phyloP scores from a whole-genome alignment of 495 filamentous ascomycete species.

The Xylaria longipes region DNA sequence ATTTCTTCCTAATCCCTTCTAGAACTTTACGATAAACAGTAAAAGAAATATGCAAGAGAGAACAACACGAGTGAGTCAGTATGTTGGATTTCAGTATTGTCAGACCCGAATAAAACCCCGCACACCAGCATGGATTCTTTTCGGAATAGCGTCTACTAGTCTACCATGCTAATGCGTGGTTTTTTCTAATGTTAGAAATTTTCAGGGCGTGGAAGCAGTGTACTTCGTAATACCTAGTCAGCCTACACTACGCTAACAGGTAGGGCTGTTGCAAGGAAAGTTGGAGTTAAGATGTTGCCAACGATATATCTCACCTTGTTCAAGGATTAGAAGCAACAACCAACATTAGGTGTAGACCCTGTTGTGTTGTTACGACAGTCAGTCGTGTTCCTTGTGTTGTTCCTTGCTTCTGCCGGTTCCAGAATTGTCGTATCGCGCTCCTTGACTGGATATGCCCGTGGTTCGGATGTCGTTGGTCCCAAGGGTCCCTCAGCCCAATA shows the following conservation, averaged over 20 bases:
- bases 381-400: neutral
- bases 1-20: conserved; percentile 8
- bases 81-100: neutral
- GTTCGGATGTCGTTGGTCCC: conserved; percentile 12
- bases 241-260: neutral
- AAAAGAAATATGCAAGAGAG: neutral
- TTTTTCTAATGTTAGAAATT: conserved; percentile 27
- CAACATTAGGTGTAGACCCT: neutral
- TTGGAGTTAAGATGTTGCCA: neutral
- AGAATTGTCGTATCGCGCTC: neutral
- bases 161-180: conserved; percentile 23
- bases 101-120: conserved; percentile 15
- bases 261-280: conserved; percentile 13
- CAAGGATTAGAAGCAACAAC: neutral
- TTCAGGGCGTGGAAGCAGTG: conserved; percentile 10
- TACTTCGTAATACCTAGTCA: neutral
- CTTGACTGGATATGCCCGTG: conserved; percentile 5
- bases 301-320: neutral
- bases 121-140: conserved; percentile 1
- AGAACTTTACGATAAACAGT: conserved; percentile 19
- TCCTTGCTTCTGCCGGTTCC: neutral
- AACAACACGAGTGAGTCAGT: neutral
- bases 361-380: neutral
- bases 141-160: conserved; percentile 4
- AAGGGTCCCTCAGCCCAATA: neutral